Evolutionary conservation across 768 basidiomycete genomes (phyloP), one percentile per base, ranked within the genome.

Genomic region (Lyophyllum decastes): DNA sequence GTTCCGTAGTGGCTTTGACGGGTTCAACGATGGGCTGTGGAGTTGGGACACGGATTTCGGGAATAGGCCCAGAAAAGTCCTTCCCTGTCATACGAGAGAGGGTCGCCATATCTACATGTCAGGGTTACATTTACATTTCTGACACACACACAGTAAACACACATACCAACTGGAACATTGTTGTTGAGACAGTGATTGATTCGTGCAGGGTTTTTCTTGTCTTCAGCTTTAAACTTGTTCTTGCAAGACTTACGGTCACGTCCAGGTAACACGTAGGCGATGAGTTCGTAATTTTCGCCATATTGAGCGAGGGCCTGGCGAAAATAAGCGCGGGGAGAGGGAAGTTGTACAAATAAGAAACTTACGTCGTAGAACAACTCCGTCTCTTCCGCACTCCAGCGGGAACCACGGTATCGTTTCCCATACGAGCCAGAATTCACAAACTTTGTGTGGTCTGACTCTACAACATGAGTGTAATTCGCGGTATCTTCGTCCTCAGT

Each of bases 271-370:
- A 94, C 80, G 63, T 87, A 87, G 2, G 94, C 90, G 59, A 96
- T 94, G 41, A 95, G 81, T 69, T 95, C 94, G 66, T 95, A 96
- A 64, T 95, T 94, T 70, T 94, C 91, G 30, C 93, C 93, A 63
- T 93, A 94, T 68, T 94, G 93, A 3, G 87, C 81, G 27, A 95
- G 75, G n/a, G 91, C 92, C 94, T 95, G 65, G n/a, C 11, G 41
- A 55, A n/a, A 30, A 49, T 49, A 17, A 33, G 49, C 58, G 34
- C 19, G 10, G 2, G 40, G 10, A 16, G 9, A 40, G n/a, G n/a
- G n/a, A 54, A 16, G 34, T 26, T 9, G 50, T 12, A 44, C 21
- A 49, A 21, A 46, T 51, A 11, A 10, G 47, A 40, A 40, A 43
- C 88, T 64, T 65, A 94, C 94, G 57, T 93, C 81, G 69, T 85